phyloP scores from a whole-genome alignment of 108 stramenopile species.

The Nitzschia palea region DNA sequence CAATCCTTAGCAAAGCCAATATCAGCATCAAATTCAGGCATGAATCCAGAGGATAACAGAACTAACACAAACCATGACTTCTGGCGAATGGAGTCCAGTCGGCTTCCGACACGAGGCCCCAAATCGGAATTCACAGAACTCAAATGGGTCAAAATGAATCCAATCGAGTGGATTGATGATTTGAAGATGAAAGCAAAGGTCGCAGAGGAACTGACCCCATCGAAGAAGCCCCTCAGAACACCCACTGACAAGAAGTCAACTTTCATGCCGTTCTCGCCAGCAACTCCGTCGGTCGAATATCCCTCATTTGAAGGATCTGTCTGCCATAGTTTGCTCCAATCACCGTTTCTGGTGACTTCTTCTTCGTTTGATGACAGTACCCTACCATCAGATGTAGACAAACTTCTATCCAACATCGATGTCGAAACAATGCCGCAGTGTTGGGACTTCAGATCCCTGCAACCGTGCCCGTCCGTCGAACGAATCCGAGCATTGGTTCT shows the following conservation, averaged over 20 bases:
- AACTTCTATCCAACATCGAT: not conserved
- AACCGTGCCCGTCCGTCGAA: not conserved
- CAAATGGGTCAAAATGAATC: conserved; percentile 4
- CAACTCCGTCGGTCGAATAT: not conserved
- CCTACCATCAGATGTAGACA: not conserved
- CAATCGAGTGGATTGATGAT: conserved; percentile 14
- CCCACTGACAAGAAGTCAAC: no score
- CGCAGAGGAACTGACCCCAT: not conserved
- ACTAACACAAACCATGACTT: not conserved
- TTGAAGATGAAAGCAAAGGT: conserved; percentile 2
- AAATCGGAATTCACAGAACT: not conserved
- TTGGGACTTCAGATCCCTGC: not conserved
- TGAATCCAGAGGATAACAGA: not conserved
- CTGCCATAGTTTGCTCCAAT: not conserved
- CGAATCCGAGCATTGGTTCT: not conserved
- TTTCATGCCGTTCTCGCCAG: not conserved
- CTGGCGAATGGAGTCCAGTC: not conserved
- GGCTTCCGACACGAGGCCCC: not conserved
- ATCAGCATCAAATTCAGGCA: not conserved
- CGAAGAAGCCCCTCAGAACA: no score
- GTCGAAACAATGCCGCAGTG: not conserved
- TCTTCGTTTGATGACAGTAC: not conserved
- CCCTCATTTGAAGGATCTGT: not conserved
- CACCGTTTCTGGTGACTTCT: not conserved
- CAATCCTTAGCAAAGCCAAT: no score